Evolutionary conservation across 495 filamentous ascomycete genomes (phyloP).

Genomic region (Neurospora hispaniola): DNA sequence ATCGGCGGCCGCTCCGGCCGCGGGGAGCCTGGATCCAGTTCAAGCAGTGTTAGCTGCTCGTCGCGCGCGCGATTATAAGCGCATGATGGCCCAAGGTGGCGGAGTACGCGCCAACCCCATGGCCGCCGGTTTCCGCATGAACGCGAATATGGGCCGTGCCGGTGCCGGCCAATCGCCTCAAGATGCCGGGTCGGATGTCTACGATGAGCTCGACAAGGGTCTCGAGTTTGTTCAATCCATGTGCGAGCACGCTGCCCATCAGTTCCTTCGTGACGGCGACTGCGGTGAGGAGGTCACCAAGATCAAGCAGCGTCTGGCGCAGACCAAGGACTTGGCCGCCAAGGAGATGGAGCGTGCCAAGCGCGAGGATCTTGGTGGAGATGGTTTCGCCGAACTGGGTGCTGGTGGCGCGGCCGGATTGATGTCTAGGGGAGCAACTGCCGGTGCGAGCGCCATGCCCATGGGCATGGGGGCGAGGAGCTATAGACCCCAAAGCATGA

Average conservation of each 20-base stretch:
- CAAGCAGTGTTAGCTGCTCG: background rate
- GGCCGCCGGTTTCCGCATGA: background rate
- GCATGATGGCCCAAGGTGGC: background rate
- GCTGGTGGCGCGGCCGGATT: slow-evolving; percentile 11
- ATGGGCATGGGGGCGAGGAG: background rate
- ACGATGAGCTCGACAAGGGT: slow-evolving; percentile 63
- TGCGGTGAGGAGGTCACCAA: slow-evolving; percentile 62
- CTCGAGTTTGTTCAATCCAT: slow-evolving; percentile 69
- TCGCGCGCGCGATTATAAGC: background rate
- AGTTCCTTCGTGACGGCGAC: slow-evolving; percentile 74
- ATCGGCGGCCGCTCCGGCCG: background rate
- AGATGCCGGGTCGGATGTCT: slow-evolving; percentile 34
- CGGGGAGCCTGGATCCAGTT: background rate
- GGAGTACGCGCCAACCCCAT: slow-evolving; percentile 3
- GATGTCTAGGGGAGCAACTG: slow-evolving; percentile 2
- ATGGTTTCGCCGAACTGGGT: slow-evolving; percentile 15
- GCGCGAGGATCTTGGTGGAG: slow-evolving; percentile 21
- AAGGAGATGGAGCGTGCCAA: slow-evolving; percentile 45
- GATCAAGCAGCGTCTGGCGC: slow-evolving; percentile 47
- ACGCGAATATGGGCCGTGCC: background rate
- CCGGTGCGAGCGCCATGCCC: background rate
- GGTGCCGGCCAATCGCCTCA: background rate
- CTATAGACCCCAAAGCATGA: slow-evolving; percentile 22
- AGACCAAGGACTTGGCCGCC: slow-evolving; percentile 49
- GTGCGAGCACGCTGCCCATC: slow-evolving; percentile 78